Evolutionary conservation across 305 asterid species (phyloP).

Genomic region (Fraxinus paxiana): DNA sequence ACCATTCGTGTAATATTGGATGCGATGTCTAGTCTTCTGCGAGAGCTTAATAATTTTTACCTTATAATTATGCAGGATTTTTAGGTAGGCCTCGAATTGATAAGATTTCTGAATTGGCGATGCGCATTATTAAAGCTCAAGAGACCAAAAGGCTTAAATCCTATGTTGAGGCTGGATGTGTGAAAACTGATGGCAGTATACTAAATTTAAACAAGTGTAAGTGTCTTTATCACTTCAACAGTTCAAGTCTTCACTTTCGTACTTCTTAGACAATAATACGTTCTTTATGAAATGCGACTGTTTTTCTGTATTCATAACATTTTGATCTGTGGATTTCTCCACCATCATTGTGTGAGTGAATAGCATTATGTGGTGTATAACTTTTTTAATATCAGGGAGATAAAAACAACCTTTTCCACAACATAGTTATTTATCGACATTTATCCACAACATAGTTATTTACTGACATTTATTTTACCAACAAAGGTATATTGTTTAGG

Average conservation of each 20-base stretch:
- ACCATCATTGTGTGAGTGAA: background rate
- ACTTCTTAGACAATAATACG: background rate
- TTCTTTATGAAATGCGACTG: background rate
- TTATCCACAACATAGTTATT: background rate
- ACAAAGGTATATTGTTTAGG: background rate
- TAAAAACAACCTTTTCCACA: background rate
- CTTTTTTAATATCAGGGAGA: background rate
- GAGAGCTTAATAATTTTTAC: background rate
- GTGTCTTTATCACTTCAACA: slow-evolving; percentile 21
- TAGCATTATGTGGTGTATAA: background rate
- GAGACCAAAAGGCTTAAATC: slow-evolving; percentile 52
- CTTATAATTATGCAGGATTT: slow-evolving; percentile 38
- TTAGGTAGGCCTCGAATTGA: slow-evolving; percentile 45
- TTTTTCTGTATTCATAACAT: background rate
- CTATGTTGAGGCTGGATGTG: slow-evolving; percentile 62
- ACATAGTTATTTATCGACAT: background rate
- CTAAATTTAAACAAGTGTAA: slow-evolving; percentile 64
- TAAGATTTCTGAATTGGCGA: slow-evolving; percentile 42
- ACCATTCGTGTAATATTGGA: background rate
- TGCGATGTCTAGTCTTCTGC: background rate
- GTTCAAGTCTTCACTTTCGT: background rate
- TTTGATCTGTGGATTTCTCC: slow-evolving; percentile 2
- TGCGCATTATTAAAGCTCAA: slow-evolving; percentile 49
- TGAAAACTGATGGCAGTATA: slow-evolving; percentile 40
- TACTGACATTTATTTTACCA: background rate